phyloP scores from a whole-genome alignment of 352 stramenopile species.

The Phytophthora sojae region DNA sequence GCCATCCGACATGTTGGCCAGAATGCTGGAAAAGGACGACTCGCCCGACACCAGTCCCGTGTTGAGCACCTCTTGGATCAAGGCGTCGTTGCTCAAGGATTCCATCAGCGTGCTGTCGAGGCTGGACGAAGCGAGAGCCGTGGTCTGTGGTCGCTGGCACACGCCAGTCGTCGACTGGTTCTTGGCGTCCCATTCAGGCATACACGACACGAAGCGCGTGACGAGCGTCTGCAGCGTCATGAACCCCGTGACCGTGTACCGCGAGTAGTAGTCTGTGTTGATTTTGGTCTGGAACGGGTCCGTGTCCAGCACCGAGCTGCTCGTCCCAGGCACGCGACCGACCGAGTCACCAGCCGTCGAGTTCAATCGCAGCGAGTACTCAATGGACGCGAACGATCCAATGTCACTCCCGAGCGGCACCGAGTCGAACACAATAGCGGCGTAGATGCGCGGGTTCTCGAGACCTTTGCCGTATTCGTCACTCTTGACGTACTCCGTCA shows the following conservation, averaged over 20 bases:
- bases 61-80: slow-evolving; percentile 49
- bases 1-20: slow-evolving; percentile 24
- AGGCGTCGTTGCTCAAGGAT: slow-evolving; percentile 45
- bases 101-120: slow-evolving; percentile 46
- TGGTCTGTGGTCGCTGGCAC: slow-evolving; percentile 54
- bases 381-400: slow-evolving; percentile 52
- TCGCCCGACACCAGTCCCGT: slow-evolving; percentile 18
- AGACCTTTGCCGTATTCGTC: slow-evolving; percentile 51
- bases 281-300: slow-evolving; percentile 50
- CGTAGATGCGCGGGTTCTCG: slow-evolving; percentile 56
- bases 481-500: slow-evolving; percentile 58
- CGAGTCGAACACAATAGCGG: slow-evolving; percentile 63
- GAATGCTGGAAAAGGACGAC: slow-evolving; percentile 32
- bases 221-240: slow-evolving; percentile 74
- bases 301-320: slow-evolving; percentile 37
- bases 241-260: slow-evolving; percentile 60
- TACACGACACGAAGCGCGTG: slow-evolving; percentile 65
- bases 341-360: slow-evolving; percentile 46
- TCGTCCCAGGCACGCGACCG: slow-evolving; percentile 42
- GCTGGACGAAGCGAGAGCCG: slow-evolving; percentile 24
- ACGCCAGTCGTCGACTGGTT: slow-evolving; percentile 48
- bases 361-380: slow-evolving; percentile 71
- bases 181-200: slow-evolving; percentile 54
- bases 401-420: slow-evolving; percentile 41
- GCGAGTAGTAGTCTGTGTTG: slow-evolving; percentile 45